Evolutionary conservation across 768 basidiomycete genomes (phyloP), one percentile per base, ranked within the genome.

Genomic region (Mycena vulgaris): DNA sequence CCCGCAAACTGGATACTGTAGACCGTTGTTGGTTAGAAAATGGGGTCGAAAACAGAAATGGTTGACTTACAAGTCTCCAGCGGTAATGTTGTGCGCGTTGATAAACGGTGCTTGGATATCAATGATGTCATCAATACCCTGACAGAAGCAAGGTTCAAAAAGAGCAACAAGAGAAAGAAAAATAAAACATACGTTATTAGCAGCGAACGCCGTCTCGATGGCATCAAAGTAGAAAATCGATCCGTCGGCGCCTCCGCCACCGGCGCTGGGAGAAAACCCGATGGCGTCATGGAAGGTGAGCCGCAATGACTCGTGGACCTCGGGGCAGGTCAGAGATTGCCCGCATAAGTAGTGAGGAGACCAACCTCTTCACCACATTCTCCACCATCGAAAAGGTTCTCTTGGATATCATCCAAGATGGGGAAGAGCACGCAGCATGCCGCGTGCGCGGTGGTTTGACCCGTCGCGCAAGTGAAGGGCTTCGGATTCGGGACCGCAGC

Each of bases 191-290:
- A n/a, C n/a, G n/a, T n/a, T n/a, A n/a, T n/a, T n/a, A n/a, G n/a
- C n/a, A n/a, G n/a, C n/a, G n/a, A n/a, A n/a, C n/a, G n/a, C n/a
- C n/a, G n/a, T n/a, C n/a, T n/a, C 47, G n/a, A 76, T 71, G 25
- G 76, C 72, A 13, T 60, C 42, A 67, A 82, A 83, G n/a, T 70
- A 48, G 60, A 80, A 74, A 60, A 82, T 80, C 4, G 81, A 82
- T 48, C 79, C 82, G 59, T 83, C 81, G 30, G 66, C 66, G 28
- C 66, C 66, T n/a, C 58, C 66, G n/a, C 58, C 66, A 33, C 57
- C 55, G 40, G 7, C 14, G 17, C 10, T n/a, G n/a, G n/a, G n/a
- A n/a, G n/a, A n/a, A n/a, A n/a, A n/a, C n/a, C n/a, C n/a, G n/a
- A n/a, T n/a, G n/a, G n/a, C n/a, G n/a, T n/a, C n/a, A n/a, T n/a